Evolutionary conservation across 192 early-diverging fungal species (phyloP).

Genomic region (Coemansia sp.): DNA sequence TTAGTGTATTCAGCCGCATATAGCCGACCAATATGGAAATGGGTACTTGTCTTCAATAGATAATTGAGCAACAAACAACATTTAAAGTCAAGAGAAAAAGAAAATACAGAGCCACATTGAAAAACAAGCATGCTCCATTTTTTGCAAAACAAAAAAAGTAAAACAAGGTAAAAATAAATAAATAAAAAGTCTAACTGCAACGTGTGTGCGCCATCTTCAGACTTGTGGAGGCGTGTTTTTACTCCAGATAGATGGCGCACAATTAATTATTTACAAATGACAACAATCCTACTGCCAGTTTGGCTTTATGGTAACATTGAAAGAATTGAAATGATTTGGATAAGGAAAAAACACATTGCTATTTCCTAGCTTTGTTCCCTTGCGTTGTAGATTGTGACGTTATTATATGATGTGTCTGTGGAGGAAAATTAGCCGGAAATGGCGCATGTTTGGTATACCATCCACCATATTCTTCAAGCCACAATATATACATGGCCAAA

Average conservation of each 20-base stretch:
- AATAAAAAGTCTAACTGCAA: no score
- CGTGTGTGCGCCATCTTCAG: background rate
- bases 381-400: background rate
- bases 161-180: no score
- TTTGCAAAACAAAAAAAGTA: no score
- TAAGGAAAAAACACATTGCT: background rate
- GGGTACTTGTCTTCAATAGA: background rate
- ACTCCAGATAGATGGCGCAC: background rate
- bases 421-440: background rate
- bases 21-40: conserved; percentile 7
- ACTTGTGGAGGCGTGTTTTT: background rate
- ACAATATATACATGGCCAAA: background rate
- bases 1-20: background rate
- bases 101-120: background rate
- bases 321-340: background rate
- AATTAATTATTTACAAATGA: background rate
- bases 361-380: background rate
- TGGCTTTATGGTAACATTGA: background rate
- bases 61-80: background rate
- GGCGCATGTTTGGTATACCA: background rate
- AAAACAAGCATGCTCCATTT: no score
- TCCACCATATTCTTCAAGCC: background rate
- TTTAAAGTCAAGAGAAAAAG: background rate
- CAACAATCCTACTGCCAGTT: background rate
- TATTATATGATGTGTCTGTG: background rate